Evolutionary conservation across 768 basidiomycete genomes (phyloP).

Genomic region (Collybiopsis luxurians): DNA sequence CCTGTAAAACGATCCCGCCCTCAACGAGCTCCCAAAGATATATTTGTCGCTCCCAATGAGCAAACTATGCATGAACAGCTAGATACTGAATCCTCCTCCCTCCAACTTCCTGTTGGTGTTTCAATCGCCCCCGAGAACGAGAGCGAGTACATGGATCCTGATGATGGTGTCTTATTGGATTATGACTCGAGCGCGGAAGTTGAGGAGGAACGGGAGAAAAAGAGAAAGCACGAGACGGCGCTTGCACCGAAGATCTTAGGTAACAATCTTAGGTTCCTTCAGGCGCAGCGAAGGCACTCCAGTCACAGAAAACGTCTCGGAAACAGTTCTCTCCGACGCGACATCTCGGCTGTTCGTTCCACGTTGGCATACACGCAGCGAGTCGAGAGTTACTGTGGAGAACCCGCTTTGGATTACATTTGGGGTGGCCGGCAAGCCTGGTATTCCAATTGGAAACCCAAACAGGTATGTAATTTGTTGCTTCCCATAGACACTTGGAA

Average conservation of each 20-base stretch:
- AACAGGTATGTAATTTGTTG: not conserved
- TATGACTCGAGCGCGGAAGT: not conserved
- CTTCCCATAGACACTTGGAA: too few species aligned
- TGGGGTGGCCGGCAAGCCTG: not conserved
- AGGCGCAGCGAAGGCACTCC: not conserved
- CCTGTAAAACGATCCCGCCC: not conserved
- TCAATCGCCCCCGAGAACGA: slow-evolving; percentile 1
- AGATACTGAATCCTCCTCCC: not conserved
- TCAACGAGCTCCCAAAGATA: not conserved
- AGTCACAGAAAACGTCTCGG: too few species aligned
- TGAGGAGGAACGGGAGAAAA: not conserved
- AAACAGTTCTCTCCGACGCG: not conserved
- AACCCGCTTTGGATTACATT: not conserved
- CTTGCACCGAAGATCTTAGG: not conserved
- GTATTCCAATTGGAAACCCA: not conserved
- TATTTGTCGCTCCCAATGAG: not conserved
- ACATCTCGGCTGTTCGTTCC: not conserved
- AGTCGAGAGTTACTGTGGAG: not conserved
- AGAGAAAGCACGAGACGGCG: not conserved
- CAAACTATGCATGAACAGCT: not conserved
- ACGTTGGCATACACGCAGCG: not conserved
- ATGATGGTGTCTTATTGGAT: not conserved
- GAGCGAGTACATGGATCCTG: not conserved
- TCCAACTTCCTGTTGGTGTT: not conserved
- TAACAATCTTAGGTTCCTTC: not conserved